Evolutionary conservation across 176 grass and related monocot species (phyloP).

Genomic region (Triticum aestivum): DNA sequence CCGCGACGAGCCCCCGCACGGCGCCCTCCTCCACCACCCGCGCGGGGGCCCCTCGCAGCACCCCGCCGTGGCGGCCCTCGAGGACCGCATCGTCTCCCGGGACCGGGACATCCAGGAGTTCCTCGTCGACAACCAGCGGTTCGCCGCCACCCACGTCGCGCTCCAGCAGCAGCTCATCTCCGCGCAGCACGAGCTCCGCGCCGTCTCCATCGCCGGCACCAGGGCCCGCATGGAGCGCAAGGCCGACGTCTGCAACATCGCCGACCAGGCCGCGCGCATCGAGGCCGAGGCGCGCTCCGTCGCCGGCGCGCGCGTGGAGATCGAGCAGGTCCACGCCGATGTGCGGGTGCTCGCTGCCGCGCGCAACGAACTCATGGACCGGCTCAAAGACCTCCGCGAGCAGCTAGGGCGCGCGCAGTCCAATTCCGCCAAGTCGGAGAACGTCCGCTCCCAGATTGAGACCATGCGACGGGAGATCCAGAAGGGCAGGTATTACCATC

Average conservation of each 20-base stretch:
- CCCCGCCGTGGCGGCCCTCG: conserved; percentile 39
- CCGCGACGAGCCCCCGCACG: conserved; percentile 6
- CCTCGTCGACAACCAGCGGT: conserved; percentile 89
- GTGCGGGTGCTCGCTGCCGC: conserved; percentile 41
- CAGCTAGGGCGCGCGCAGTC: conserved; percentile 41
- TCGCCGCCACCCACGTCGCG: conserved; percentile 86
- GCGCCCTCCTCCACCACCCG: background rate
- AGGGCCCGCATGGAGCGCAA: conserved; percentile 47
- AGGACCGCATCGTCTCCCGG: conserved; percentile 53
- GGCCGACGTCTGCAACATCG: conserved; percentile 37
- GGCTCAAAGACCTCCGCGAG: conserved; percentile 43
- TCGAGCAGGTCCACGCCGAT: conserved; percentile 55
- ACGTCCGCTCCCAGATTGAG: conserved; percentile 59
- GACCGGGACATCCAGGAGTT: conserved; percentile 72
- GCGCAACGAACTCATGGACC: conserved; percentile 51
- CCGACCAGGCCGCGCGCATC: conserved; percentile 51
- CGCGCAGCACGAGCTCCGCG: conserved; percentile 72
- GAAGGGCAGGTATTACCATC: conserved; percentile 76
- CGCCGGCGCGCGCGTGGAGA: conserved; percentile 47
- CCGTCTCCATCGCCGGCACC: conserved; percentile 43
- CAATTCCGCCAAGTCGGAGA: conserved; percentile 38
- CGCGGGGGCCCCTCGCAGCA: background rate
- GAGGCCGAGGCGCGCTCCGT: conserved; percentile 56
- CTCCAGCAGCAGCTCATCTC: conserved; percentile 73
- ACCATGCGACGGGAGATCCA: conserved; percentile 86